These are phyloP conservation scores for Juglanconis sp. DNA, from an alignment of 2,329 filamentous ascomycete genomes.

Conservation along the genomic window DNA sequence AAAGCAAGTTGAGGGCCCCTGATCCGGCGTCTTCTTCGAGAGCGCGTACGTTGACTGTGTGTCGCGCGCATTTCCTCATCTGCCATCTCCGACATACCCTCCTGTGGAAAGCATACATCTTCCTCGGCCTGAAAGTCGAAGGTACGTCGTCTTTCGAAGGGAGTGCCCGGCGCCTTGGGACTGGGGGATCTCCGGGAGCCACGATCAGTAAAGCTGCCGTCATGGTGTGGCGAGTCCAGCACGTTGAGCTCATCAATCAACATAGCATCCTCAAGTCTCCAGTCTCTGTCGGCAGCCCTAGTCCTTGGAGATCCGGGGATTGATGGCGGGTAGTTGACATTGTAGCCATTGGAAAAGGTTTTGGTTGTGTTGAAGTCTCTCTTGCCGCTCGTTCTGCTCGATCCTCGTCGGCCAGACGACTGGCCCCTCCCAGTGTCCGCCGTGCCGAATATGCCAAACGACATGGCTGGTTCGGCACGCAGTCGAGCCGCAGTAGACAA, in stretches of 20 bases:
- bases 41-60: conserved; percentile 28
- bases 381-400: conserved; percentile 49
- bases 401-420: conserved; percentile 41
- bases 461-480: conserved; percentile 29
- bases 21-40: conserved; percentile 61
- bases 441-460: conserved; percentile 38
- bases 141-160: conserved; percentile 51
- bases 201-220: conserved; percentile 11
- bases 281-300: conserved; percentile 46
- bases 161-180: conserved; percentile 30
- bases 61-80: conserved; percentile 61
- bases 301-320: conserved; percentile 60
- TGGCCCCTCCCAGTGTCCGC: conserved; percentile 34
- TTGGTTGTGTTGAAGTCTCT: conserved; percentile 29
- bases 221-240: conserved; percentile 12
- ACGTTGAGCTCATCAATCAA: conserved; percentile 61
- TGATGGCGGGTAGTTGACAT: conserved; percentile 68
- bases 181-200: conserved; percentile 18
- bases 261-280: conserved; percentile 68
- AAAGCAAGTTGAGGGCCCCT: conserved; percentile 85
- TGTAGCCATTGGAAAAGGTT: conserved; percentile 38
- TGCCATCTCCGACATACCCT: conserved; percentile 73
- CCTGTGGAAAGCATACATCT: conserved; percentile 89
- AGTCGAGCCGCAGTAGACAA: conserved; percentile 42
- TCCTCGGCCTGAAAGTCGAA: conserved; percentile 67